Evolutionary conservation across 495 filamentous ascomycete genomes (phyloP), one percentile per base, ranked within the genome.

Genomic region (Aspergillus homomorphus): DNA sequence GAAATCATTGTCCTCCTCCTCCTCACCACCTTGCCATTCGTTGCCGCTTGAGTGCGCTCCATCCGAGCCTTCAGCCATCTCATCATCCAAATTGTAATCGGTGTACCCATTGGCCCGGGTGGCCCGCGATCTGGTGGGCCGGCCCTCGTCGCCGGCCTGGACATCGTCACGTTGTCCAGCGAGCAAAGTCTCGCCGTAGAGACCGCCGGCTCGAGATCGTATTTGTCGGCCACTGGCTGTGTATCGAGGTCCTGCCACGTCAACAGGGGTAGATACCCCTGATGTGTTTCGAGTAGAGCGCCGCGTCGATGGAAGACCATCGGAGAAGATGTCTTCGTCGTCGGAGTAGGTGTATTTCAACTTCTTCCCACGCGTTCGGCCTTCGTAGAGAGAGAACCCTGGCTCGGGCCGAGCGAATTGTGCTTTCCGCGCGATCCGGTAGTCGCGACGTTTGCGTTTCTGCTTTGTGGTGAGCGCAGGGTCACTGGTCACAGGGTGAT

Each of bases 291-390:
- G 82, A 12, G 84, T 84, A 0, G 92, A 96, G 41, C 89, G 83
- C 53, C 90, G 84, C 24, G 76, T 82, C 16, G 81, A 76, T 5
- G 76, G 71, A 20, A 82, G 77, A 22, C 84, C 86, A 68, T 96
- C 91, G 2, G 89, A 90, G 52, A 84, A 81, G 38, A 89, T 86
- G 19, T 87, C 87, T 63, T 95, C 91, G 42, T 96, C 92, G 44
- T 96, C 91, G 0, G 91, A 96, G 68, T 89, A 98, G 0, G 92
- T 97, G 61, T 98, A 98, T 68, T 89, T 95, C 72, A 96, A 87
- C 45, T 92, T 87, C 75, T 98, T 98, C 43, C 94, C 94, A 53
- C 94, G 84, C 0, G 95, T 98, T 45, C 94, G 90, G 41, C 95
- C 95, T 76, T 98, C 94, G 71, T 98, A 98, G 52, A 94, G 78